These are phyloP conservation scores for Aspergillus fructus DNA, from an alignment of 2,329 filamentous ascomycete species.

Conservation along the genomic window DNA sequence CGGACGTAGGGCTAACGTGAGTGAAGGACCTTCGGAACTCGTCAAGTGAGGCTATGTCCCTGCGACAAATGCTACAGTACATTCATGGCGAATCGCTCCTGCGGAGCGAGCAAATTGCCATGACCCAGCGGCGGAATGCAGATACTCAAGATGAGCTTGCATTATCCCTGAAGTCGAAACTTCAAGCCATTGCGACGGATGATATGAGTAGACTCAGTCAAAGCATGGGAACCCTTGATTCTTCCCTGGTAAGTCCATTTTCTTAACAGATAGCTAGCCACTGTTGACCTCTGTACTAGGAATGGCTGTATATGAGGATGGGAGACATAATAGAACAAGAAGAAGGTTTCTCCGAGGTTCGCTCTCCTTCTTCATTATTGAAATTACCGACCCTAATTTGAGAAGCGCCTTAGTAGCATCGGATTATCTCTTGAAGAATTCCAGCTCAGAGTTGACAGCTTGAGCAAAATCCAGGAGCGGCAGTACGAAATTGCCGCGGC, in stretches of 20 bases:
- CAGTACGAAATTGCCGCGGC: constrained; percentile 32
- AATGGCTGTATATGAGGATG: constrained; percentile 31
- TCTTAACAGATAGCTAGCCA: background rate
- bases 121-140: constrained; percentile 27
- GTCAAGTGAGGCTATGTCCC: constrained; percentile 21
- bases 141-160: constrained; percentile 29
- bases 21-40: constrained; percentile 32
- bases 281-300: constrained; percentile 22
- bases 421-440: constrained; percentile 34
- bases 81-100: constrained; percentile 29
- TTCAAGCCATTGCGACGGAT: constrained; percentile 32
- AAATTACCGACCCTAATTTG: constrained; percentile 18
- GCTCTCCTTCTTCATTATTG: background rate
- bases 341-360: constrained; percentile 33
- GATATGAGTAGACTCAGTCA: constrained; percentile 30
- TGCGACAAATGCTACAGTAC: constrained; percentile 26
- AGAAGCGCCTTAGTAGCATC: constrained; percentile 37
- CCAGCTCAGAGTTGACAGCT: constrained; percentile 28
- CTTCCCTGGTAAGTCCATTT: constrained; percentile 33
- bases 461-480: constrained; percentile 34
- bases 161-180: constrained; percentile 29
- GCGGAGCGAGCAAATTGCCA: constrained; percentile 27
- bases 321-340: constrained; percentile 33
- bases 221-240: constrained; percentile 31
- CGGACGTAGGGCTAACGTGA: constrained; percentile 1